A percentile compares a stretch with the other conserved stretches of the same genome.
Conservation (phyloP, 305 asterid species). For the Withania somnifera region DNA sequence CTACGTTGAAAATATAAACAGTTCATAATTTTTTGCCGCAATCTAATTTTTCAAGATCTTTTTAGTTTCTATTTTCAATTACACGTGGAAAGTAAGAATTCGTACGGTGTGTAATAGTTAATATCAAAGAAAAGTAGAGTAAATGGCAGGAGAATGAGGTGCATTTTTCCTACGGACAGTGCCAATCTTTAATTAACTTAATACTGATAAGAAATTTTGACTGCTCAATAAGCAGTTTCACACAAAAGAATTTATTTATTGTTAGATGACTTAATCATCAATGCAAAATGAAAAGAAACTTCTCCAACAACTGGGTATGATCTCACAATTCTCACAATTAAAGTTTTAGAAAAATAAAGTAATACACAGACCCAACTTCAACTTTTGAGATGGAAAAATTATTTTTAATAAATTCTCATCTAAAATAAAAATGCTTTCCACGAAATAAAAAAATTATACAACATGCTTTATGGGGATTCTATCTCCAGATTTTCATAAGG, state of each 20-base stretch:
- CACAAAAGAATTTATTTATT: background rate
- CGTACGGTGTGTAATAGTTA: background rate
- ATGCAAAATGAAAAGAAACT: background rate
- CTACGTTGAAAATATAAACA: background rate
- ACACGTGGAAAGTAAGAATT: background rate
- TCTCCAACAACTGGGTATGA: background rate
- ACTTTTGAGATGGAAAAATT: too few relatives aligned
- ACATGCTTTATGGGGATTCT: constrained; percentile 21
- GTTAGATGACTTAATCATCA: background rate
- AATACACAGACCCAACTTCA: too few relatives aligned
- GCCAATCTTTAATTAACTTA: background rate
- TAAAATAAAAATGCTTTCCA: background rate
- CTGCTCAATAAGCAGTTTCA: background rate
- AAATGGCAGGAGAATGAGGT: background rate
- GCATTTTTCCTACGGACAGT: background rate
- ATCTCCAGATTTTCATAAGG: constrained; percentile 27
- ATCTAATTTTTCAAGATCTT: background rate
- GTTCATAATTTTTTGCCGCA: background rate
- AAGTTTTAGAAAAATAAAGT: too few relatives aligned
- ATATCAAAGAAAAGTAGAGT: background rate
- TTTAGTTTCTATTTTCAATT: background rate
- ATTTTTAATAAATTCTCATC: too few relatives aligned
- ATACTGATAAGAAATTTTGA: background rate
- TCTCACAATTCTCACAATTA: background rate
- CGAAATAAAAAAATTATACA: background rate